Conservation (phyloP, 371 early-diverging fungal genomes). For the Rhizopus sp. region DNA sequence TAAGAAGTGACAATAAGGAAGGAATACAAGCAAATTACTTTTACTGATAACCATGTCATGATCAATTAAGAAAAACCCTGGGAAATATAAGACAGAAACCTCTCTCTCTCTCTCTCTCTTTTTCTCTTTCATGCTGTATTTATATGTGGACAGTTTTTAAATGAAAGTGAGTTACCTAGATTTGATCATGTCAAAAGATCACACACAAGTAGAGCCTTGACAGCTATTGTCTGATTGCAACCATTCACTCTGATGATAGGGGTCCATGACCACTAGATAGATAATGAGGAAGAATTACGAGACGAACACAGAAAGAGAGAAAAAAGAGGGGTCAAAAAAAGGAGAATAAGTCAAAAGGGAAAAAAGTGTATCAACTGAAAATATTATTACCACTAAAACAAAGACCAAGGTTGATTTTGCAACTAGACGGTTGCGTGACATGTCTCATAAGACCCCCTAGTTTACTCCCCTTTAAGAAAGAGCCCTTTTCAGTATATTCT, state of each 20-base stretch:
- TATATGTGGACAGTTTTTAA: too few species aligned
- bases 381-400: neutral
- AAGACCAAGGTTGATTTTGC: neutral
- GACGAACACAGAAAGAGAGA: neutral
- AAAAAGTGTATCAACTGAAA: too few species aligned
- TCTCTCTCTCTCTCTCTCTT: too few species aligned
- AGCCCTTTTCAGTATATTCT: neutral
- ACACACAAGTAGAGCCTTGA: too few species aligned
- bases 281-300: too few species aligned
- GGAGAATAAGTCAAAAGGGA: neutral
- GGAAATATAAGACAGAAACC: too few species aligned
- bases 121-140: too few species aligned
- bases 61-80: neutral
- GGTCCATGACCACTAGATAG: too few species aligned
- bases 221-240: too few species aligned
- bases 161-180: too few species aligned
- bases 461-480: neutral
- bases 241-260: neutral
- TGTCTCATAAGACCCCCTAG: neutral
- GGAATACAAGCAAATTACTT: neutral
- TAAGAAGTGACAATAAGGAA: neutral
- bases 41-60: neutral
- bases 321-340: constrained; percentile 6
- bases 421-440: neutral
- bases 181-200: too few species aligned